Conservation (phyloP, 495 filamentous ascomycete species). For the Melanomma pulvis-pyrius region DNA sequence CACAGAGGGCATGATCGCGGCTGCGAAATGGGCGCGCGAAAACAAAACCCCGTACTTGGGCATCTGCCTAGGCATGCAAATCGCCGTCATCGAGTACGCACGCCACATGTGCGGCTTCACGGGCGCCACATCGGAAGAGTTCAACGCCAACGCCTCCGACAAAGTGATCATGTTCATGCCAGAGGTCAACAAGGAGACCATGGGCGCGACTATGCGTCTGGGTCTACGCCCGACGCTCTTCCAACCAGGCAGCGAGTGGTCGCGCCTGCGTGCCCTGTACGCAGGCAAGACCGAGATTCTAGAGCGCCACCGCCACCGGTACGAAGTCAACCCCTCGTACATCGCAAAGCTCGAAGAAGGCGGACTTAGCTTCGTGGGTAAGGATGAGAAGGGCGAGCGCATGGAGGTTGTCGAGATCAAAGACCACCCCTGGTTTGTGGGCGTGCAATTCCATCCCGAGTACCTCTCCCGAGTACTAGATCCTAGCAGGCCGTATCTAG, state of each 20-base stretch:
- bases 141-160: conserved; percentile 55
- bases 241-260: conserved; percentile 79
- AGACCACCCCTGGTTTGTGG: conserved; percentile 91
- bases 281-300: conserved; percentile 51
- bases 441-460: conserved; percentile 87
- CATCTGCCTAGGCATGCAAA: conserved; percentile 93
- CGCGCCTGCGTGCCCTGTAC: conserved; percentile 74
- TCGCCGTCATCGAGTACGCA: conserved; percentile 90
- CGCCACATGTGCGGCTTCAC: conserved; percentile 66
- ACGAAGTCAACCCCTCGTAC: conserved; percentile 73
- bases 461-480: conserved; percentile 72
- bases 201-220: conserved; percentile 93
- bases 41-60: conserved; percentile 83
- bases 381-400: conserved; percentile 78
- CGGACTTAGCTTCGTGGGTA: conserved; percentile 71
- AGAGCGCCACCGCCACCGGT: conserved; percentile 76
- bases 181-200: conserved; percentile 69
- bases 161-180: conserved; percentile 88
- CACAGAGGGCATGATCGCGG: conserved; percentile 84
- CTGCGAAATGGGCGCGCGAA: conserved; percentile 79
- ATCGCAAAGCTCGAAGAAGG: conserved; percentile 59
- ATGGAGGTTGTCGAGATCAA: conserved; percentile 91
- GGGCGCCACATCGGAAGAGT: conserved; percentile 67
- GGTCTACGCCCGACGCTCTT: conserved; percentile 75
- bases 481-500: conserved; percentile 78